Conservation (phyloP, 768 basidiomycete species). For the Auricularia auricula-judae region DNA sequence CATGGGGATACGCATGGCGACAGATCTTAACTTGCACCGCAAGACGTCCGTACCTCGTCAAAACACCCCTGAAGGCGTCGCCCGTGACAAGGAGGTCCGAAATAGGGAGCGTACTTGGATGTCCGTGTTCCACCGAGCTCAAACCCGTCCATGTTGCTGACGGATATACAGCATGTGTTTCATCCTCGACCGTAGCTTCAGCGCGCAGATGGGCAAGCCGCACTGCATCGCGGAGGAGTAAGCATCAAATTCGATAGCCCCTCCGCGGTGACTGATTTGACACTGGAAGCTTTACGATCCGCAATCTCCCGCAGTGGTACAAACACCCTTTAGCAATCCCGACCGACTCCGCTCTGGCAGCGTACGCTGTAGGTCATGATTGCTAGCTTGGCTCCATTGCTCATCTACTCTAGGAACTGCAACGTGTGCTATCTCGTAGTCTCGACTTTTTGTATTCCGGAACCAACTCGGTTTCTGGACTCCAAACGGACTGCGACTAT, state of each 20-base stretch:
- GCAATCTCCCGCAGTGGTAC: slow-evolving; percentile 70
- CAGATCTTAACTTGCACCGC: slow-evolving; percentile 89
- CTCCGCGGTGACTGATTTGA: neutral
- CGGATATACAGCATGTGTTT: slow-evolving; percentile 41
- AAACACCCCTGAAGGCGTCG: slow-evolving; percentile 69
- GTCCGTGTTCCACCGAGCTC: slow-evolving; percentile 11
- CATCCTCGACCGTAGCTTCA: slow-evolving; percentile 76
- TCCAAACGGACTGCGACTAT: slow-evolving; percentile 80
- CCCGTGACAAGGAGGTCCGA: slow-evolving; percentile 74
- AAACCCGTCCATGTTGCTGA: neutral
- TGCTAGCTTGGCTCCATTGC: neutral
- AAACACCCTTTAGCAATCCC: slow-evolving; percentile 50
- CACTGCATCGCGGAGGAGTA: slow-evolving; percentile 89
- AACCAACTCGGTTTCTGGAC: slow-evolving; percentile 66
- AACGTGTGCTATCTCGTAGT: slow-evolving; percentile 79
- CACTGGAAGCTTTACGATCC: slow-evolving; percentile 64
- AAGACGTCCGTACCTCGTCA: slow-evolving; percentile 53
- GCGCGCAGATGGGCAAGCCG: slow-evolving; percentile 96
- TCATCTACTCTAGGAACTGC: slow-evolving; percentile 48
- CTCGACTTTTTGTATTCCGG: slow-evolving; percentile 71
- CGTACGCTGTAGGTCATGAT: slow-evolving; percentile 54
- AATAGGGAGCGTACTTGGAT: slow-evolving; percentile 96
- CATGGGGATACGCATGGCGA: slow-evolving; percentile 86
- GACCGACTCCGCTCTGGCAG: slow-evolving; percentile 58
- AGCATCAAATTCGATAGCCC: slow-evolving; percentile 19